Evolutionary conservation across 805 yeast genomes (phyloP).

Genomic region (Naumovozyma castellii): DNA sequence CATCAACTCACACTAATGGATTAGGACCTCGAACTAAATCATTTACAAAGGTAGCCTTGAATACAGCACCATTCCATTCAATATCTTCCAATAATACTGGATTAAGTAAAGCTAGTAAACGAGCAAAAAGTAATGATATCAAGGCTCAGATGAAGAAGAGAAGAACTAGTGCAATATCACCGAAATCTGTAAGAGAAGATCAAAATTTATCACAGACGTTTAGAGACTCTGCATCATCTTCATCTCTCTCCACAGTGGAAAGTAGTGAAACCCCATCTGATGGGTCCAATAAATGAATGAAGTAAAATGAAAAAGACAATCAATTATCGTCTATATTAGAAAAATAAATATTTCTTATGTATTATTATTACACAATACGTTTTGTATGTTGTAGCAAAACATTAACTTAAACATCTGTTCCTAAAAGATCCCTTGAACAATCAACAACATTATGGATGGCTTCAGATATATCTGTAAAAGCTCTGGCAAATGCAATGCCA

Average conservation of each 20-base stretch:
- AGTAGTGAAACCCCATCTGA: neutral
- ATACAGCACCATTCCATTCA: neutral
- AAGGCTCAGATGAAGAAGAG: conserved; percentile 7
- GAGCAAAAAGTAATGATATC: neutral
- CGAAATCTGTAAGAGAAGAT: conserved; percentile 4
- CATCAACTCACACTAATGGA: neutral
- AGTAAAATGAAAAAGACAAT: neutral
- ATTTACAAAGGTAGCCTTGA: neutral
- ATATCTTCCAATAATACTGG: neutral
- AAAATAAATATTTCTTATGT: too few species aligned
- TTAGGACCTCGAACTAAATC: neutral
- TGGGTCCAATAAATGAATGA: neutral
- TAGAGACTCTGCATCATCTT: conserved; percentile 1
- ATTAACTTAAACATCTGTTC: conserved; percentile 29
- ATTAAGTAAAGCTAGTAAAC: neutral
- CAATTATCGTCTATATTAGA: too few species aligned
- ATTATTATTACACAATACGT: too few species aligned
- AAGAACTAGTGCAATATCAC: conserved; percentile 12
- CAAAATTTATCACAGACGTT: neutral
- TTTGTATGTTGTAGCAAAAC: too few species aligned
- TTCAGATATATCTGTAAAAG: conserved; percentile 38
- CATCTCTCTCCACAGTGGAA: neutral
- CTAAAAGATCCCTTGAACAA: conserved; percentile 35
- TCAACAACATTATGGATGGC: conserved; percentile 33
- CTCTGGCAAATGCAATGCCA: conserved; percentile 40